Percentiles rank a stretch among this genome's conserved stretches.
Evolutionary conservation across 1,284 basidiomycete genomes (phyloP).

Genomic region (Boletus nobilissimus): DNA sequence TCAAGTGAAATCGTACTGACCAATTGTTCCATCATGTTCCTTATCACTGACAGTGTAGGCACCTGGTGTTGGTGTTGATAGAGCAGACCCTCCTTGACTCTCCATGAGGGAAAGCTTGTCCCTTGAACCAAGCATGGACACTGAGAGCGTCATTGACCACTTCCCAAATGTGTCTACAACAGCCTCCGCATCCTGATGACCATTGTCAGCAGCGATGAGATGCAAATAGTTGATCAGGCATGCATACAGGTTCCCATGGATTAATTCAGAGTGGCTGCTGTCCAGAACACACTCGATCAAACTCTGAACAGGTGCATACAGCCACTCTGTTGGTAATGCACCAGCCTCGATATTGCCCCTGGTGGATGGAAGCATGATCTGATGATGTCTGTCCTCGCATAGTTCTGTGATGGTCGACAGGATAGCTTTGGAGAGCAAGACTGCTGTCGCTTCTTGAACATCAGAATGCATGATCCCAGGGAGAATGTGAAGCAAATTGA

Average conservation of each 20-base stretch:
- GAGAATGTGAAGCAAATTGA: slow-evolving; percentile 86
- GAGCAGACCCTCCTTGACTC: slow-evolving; percentile 46
- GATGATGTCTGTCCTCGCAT: slow-evolving; percentile 78
- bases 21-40: slow-evolving; percentile 76
- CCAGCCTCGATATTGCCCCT: slow-evolving; percentile 71
- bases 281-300: slow-evolving; percentile 83
- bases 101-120: slow-evolving; percentile 54
- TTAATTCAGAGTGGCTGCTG: slow-evolving; percentile 83
- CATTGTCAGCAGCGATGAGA: slow-evolving; percentile 59
- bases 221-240: slow-evolving; percentile 90
- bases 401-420: slow-evolving; percentile 88
- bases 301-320: slow-evolving; percentile 80
- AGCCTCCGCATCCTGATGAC: slow-evolving; percentile 21
- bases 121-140: slow-evolving; percentile 51
- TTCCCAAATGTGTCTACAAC: slow-evolving; percentile 45
- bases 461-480: slow-evolving; percentile 70
- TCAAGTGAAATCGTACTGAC: slow-evolving; percentile 86
- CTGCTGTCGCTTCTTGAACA: slow-evolving; percentile 76
- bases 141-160: slow-evolving; percentile 40
- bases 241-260: slow-evolving; percentile 98
- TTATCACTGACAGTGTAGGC: slow-evolving; percentile 68
- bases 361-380: slow-evolving; percentile 69
- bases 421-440: slow-evolving; percentile 84
- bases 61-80: slow-evolving; percentile 42
- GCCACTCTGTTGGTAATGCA: slow-evolving; percentile 80